phyloP scores from a whole-genome alignment of 108 stramenopile species.

The Skeletonema marinoi region DNA sequence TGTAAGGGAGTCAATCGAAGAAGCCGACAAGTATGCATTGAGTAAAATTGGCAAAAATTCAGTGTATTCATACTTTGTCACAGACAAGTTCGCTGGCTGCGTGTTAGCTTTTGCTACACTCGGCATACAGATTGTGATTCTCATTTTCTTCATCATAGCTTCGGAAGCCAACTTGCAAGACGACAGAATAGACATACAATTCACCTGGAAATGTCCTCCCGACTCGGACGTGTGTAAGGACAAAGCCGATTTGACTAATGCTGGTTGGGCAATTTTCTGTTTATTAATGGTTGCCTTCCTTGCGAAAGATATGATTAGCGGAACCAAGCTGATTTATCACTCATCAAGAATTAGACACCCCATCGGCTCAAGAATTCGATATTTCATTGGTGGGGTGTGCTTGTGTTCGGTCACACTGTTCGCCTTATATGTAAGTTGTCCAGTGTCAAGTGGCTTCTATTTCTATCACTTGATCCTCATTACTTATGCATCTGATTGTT shows the following conservation, averaged over 20 bases:
- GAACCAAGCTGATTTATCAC: not conserved
- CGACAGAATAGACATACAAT: not conserved
- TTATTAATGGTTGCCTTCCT: not conserved
- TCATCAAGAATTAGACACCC: not conserved
- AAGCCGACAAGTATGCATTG: slow-evolving; percentile 4
- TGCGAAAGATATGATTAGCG: not conserved
- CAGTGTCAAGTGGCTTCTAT: not conserved
- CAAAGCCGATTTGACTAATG: not conserved
- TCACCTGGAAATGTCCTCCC: not conserved
- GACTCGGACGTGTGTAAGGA: not conserved
- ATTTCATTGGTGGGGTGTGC: not conserved
- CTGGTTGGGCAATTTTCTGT: not conserved
- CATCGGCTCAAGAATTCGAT: not conserved
- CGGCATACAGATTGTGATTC: not conserved
- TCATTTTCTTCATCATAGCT: not conserved
- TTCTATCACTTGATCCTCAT: not conserved
- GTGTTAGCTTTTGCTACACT: not conserved
- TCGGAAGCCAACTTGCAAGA: not conserved
- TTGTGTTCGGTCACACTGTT: not conserved
- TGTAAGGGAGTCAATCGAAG: not conserved
- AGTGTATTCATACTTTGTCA: not conserved
- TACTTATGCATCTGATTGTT: not conserved
- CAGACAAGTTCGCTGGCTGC: not conserved
- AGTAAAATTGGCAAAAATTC: slow-evolving; percentile 5
- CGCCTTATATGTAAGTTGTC: not conserved